Percentiles rank a stretch among this genome's conserved stretches.
phyloP scores from a whole-genome alignment of 1,284 basidiomycete species.

The Leccinum laetum region DNA sequence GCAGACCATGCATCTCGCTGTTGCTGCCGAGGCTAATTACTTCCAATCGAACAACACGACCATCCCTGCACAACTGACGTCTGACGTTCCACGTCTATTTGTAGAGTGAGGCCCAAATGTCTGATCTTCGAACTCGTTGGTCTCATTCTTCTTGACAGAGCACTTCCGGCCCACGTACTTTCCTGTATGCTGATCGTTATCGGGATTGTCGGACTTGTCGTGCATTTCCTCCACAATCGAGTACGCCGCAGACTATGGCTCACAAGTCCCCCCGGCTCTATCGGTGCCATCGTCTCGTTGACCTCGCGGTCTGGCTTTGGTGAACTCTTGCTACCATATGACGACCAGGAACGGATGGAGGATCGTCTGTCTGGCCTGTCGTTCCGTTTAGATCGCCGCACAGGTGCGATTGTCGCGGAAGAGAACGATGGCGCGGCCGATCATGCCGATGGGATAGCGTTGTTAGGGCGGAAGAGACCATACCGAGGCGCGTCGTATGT shows the following conservation, averaged over 20 bases:
- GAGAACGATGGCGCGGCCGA: conserved; percentile 16
- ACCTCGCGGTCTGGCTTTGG: conserved; percentile 65
- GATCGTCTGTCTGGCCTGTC: conserved; percentile 50
- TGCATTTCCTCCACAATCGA: conserved; percentile 48
- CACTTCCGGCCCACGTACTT: conserved; percentile 49
- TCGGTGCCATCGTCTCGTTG: conserved; percentile 53
- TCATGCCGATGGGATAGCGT: conserved; percentile 15
- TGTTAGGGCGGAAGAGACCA: conserved; percentile 15
- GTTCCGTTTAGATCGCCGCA: conserved; percentile 58
- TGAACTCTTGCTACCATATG: conserved; percentile 59
- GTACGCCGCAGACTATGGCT: conserved; percentile 52
- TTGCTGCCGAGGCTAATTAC: conserved; percentile 55
- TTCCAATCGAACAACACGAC: conserved; percentile 43
- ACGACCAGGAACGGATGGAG: conserved; percentile 43
- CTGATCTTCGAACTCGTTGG: background rate
- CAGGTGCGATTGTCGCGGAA: conserved; percentile 61
- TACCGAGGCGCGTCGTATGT: conserved; percentile 4
- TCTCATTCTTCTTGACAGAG: conserved; percentile 35
- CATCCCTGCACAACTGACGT: conserved; percentile 39
- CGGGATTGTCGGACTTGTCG: conserved; percentile 42
- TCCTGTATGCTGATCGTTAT: conserved; percentile 46
- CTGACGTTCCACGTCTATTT: conserved; percentile 46
- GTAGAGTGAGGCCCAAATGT: conserved; percentile 48
- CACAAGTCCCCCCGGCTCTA: conserved; percentile 56
- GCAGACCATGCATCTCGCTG: conserved; percentile 55